Evolutionary conservation across 2,329 filamentous ascomycete genomes (phyloP).

Genomic region (Fusarium brachygibbosum): DNA sequence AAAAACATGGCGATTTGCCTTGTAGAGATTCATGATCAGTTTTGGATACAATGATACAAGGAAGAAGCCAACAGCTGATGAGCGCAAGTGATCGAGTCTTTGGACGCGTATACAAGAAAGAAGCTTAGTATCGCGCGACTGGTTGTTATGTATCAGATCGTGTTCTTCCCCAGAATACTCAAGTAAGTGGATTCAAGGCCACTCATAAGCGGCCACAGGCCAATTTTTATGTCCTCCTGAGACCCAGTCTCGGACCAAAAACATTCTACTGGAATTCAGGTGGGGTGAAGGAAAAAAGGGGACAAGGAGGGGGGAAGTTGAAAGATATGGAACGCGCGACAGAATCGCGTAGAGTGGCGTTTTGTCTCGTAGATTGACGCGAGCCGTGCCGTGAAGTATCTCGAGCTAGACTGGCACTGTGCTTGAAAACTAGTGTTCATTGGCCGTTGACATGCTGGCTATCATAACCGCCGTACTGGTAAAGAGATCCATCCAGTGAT

Average conservation of each 20-base stretch:
- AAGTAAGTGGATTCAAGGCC: constrained; percentile 3
- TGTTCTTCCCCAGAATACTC: not conserved
- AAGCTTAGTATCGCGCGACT: constrained; percentile 2
- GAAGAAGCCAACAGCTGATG: not conserved
- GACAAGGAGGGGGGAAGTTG: constrained; percentile 16
- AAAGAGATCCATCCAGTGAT: constrained; percentile 10
- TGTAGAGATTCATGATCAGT: not conserved
- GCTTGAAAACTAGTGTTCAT: not conserved
- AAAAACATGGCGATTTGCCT: not conserved
- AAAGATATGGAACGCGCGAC: constrained; percentile 31
- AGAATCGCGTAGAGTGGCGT: constrained; percentile 47
- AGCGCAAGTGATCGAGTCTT: not conserved
- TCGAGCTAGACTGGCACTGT: constrained; percentile 8
- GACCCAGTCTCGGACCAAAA: constrained; percentile 27
- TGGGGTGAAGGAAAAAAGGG: constrained; percentile 29
- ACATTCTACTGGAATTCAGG: constrained; percentile 40
- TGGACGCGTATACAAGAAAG: constrained; percentile 1
- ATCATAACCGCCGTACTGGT: constrained; percentile 13
- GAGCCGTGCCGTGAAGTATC: constrained; percentile 20
- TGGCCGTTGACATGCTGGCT: constrained; percentile 33
- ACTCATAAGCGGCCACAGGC: constrained; percentile 20
- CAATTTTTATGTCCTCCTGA: constrained; percentile 29
- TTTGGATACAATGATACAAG: not conserved
- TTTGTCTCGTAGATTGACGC: constrained; percentile 24
- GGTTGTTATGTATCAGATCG: constrained; percentile 25